phyloP scores from a whole-genome alignment of 2,329 filamentous ascomycete genomes.

The Dactylellina parvicollis region DNA sequence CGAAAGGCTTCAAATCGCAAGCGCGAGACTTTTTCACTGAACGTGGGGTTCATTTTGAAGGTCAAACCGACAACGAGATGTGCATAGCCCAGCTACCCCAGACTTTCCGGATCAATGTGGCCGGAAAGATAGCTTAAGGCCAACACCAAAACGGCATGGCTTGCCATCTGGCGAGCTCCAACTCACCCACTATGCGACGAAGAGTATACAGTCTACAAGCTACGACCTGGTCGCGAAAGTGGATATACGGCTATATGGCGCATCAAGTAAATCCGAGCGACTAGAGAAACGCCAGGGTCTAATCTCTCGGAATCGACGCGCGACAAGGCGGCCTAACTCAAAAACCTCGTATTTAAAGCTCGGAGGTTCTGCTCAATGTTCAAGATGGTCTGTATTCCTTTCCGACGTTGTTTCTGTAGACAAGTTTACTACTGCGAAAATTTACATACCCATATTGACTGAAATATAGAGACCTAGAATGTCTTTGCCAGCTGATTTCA shows the following conservation, averaged over 20 bases:
- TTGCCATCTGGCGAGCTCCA: slow-evolving; percentile 47
- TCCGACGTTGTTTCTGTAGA: slow-evolving; percentile 8
- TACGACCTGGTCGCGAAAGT: slow-evolving; percentile 34
- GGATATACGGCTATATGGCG: slow-evolving; percentile 54
- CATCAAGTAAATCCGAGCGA: slow-evolving; percentile 53
- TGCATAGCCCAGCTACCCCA: slow-evolving; percentile 43
- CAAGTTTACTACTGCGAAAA: slow-evolving; percentile 16
- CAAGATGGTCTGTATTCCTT: slow-evolving; percentile 47
- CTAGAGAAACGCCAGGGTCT: slow-evolving; percentile 50
- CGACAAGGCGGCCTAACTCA: slow-evolving; percentile 33
- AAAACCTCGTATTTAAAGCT: slow-evolving; percentile 49
- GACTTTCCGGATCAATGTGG: slow-evolving; percentile 46
- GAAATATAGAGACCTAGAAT: slow-evolving; percentile 54
- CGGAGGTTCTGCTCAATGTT: slow-evolving; percentile 53
- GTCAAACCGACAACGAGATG: slow-evolving; percentile 7
- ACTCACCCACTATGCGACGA: slow-evolving; percentile 38
- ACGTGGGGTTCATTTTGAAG: slow-evolving; percentile 33
- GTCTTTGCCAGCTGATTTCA: slow-evolving; percentile 73
- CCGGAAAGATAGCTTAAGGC: slow-evolving; percentile 52
- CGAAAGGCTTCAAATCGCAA: slow-evolving; percentile 16
- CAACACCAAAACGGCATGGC: slow-evolving; percentile 46
- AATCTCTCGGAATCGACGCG: slow-evolving; percentile 50
- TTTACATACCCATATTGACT: slow-evolving; percentile 24
- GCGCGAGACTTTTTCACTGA: neutral
- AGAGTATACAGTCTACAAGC: slow-evolving; percentile 51